Percentiles rank a stretch among this genome's conserved stretches.
Evolutionary conservation across 2,329 filamentous ascomycete genomes (phyloP).

Genomic region (Pseudogymnoascus sp.): DNA sequence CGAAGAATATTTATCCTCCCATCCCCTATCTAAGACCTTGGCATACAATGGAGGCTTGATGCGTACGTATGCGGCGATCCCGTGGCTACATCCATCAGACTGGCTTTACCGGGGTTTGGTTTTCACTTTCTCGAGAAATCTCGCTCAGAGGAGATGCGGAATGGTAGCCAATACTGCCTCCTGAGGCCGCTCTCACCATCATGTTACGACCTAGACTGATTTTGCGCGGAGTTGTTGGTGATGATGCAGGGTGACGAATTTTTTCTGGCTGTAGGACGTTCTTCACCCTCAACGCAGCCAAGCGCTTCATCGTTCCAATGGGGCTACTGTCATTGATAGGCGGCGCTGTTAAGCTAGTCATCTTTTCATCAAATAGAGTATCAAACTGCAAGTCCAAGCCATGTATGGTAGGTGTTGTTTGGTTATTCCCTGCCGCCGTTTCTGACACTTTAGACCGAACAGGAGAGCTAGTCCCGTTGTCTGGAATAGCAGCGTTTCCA

Average conservation of each 20-base stretch:
- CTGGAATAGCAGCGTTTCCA: background rate
- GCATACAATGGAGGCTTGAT: background rate
- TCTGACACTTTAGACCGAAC: background rate
- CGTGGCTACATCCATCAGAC: background rate
- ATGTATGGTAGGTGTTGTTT: background rate
- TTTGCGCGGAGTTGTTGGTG: background rate
- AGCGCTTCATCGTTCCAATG: conserved; percentile 18
- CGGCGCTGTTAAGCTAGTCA: background rate
- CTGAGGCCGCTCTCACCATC: background rate
- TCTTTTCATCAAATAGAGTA: conserved; percentile 7
- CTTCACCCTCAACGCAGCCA: conserved; percentile 22
- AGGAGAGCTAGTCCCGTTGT: background rate
- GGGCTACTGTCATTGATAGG: conserved; percentile 15
- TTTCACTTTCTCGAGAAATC: background rate
- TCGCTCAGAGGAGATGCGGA: background rate
- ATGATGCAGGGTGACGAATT: conserved; percentile 18
- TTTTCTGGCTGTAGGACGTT: conserved; percentile 23
- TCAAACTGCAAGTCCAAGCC: background rate
- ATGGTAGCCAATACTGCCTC: background rate
- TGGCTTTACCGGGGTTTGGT: background rate
- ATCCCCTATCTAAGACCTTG: background rate
- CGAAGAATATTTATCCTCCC: background rate
- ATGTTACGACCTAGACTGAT: background rate
- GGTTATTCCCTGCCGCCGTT: background rate
- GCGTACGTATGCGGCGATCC: background rate